Evolutionary conservation across 2,329 filamentous ascomycete species (phyloP), one percentile per base, ranked within the genome.

Genomic region (Hymenotorrendiella dingleyae): DNA sequence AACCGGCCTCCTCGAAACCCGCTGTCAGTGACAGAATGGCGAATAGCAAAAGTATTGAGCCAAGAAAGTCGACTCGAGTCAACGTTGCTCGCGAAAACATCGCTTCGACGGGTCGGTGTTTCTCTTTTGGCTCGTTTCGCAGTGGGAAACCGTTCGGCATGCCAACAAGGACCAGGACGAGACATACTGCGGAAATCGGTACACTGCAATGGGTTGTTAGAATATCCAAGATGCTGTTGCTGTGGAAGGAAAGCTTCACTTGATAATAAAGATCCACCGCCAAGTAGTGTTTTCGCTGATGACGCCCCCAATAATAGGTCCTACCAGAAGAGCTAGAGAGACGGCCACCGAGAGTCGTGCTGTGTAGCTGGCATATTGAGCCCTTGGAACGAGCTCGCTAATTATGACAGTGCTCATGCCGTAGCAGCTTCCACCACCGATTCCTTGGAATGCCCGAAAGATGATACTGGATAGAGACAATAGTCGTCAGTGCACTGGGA

Each of bases 221-320:
- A 27, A 6, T 2, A 30, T 6, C 10, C 19, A n/a, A 33, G 3
- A 11, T n/a, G n/a, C n/a, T n/a, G n/a, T 8, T 22, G 10, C 10
- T 12, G 11, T 6, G 23, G 14, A 10, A 9, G 22, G 20, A 2
- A 9, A 14, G 16, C 17, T 16, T 21, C 34, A 48, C 46, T 80
- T 80, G 54, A 80, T 71, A 70, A 72, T 78, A 56, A 80, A 80
- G 1, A 78, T 64, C 51, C 51, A 54, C 16, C 51, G 28, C 51
- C 49, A 54, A 1, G 42, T 46, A 6, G 43, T 38, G 11, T 44
- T 20, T 4, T 24, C 22, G 4, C 43, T 45, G 11, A 52, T 37
- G 3, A 42, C 39, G 27, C 51, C 49, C 1, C 51, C 51, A 24
- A 52, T 16, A 2, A 52, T 28, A 12, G 51, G 51, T 1, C 47